Percentiles rank a stretch among this genome's conserved stretches.
phyloP scores from a whole-genome alignment of 495 filamentous ascomycete genomes.

The Podospora anserina region DNA sequence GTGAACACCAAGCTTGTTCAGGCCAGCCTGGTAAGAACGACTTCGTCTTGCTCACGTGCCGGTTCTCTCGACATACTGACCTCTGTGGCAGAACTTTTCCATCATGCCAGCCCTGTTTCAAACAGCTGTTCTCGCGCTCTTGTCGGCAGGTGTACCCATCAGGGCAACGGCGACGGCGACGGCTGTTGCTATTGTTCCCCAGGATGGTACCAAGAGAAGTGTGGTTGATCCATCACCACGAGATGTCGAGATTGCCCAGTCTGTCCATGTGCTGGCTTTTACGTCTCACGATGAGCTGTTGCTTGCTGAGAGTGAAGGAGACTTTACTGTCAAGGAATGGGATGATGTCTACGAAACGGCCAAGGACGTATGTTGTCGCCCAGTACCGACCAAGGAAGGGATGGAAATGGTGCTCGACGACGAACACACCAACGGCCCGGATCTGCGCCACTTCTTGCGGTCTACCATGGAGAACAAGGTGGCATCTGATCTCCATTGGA shows the following conservation, averaged over 20 bases:
- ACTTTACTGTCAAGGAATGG: conserved; percentile 75
- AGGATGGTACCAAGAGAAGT: conserved; percentile 43
- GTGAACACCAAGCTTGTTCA: conserved; percentile 51
- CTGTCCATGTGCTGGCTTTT: conserved; percentile 75
- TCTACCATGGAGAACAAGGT: conserved; percentile 60
- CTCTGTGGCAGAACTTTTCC: conserved; percentile 58
- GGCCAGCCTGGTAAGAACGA: conserved; percentile 44
- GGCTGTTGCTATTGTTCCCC: conserved; percentile 56
- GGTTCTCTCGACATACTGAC: conserved; percentile 7
- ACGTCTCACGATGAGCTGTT: conserved; percentile 71
- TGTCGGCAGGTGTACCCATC: conserved; percentile 73
- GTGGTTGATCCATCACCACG: conserved; percentile 54
- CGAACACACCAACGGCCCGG: conserved; percentile 37
- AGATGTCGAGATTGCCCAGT: conserved; percentile 56
- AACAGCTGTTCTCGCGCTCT: conserved; percentile 65
- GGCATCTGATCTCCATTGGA: conserved; percentile 59
- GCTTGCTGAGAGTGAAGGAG: conserved; percentile 76
- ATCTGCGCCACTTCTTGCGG: conserved; percentile 60
- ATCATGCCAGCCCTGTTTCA: conserved; percentile 74
- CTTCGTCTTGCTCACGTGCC: not conserved
- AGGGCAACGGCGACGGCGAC: conserved; percentile 64
- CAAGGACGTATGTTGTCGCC: conserved; percentile 58
- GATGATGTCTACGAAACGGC: conserved; percentile 65
- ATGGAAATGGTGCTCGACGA: conserved; percentile 48
- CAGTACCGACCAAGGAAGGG: conserved; percentile 37